Evolutionary conservation across 768 basidiomycete species (phyloP), one percentile per base, ranked within the genome.

Genomic region (Kwoniella heveanensis): DNA sequence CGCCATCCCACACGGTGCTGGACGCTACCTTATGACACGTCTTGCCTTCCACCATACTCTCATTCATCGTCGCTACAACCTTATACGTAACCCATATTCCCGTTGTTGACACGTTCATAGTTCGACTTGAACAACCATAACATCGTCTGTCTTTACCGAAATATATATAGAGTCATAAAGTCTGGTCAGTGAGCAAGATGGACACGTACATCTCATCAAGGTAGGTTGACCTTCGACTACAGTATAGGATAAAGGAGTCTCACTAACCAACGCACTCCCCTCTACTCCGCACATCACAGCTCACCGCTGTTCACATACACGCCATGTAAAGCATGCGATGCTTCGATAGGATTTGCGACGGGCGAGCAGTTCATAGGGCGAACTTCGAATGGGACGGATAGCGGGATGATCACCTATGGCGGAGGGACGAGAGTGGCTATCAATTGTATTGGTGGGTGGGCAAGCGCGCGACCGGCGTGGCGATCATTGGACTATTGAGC

Each of bases 381-480:
- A 12, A 48, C 21, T n/a, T n/a, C 21, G 13, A 55, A 65, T 44
- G 60, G 61, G 24, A 58, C 57, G 13, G 60, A 62, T n/a, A 63
- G 54, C 27, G 64, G 62, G 2, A 65, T 65, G 64, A 53, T 58
- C 24, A 60, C 64, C n/a, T 36, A 30, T 17, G 22, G 37, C 15
- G 47, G 51, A 6, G 39, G 26, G n/a, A 22, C 60, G n/a, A 65
- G 48, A n/a, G 58, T 75, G 15, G 22, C 27, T 10, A 32, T 72
- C 46, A 72, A 72, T 29, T 75, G 71, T 49, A 70, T 71, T 6
- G 73, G 73, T 67, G 26, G 22, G 64, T 62, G 32, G 32, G 32
- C 13, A 32, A n/a, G n/a, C n/a, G n/a, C n/a, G n/a, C n/a, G n/a
- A n/a, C n/a, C n/a, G n/a, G n/a, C n/a, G n/a, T n/a, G n/a, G n/a